Percentiles rank a stretch among this genome's conserved stretches.
phyloP scores from a whole-genome alignment of 257 asterid species.

The Marsdenia floribunda region DNA sequence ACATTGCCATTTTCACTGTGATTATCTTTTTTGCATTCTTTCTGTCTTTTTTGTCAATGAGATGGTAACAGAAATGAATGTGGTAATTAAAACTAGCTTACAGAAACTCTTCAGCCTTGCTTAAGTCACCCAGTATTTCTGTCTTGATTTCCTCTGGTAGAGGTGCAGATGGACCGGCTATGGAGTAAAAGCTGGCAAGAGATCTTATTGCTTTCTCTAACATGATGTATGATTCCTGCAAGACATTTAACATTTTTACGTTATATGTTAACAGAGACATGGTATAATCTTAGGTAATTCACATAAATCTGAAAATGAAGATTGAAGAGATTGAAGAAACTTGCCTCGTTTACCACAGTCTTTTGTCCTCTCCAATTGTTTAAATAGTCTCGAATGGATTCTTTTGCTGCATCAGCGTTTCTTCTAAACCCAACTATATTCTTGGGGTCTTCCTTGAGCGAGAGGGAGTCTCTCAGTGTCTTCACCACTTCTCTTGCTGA shows the following conservation, averaged over 20 bases:
- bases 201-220: constrained; percentile 82
- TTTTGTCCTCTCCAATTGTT: constrained; percentile 76
- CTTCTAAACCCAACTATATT: constrained; percentile 79
- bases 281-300: not conserved
- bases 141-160: constrained; percentile 60
- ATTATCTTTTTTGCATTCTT: not conserved
- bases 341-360: constrained; percentile 65
- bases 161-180: constrained; percentile 84
- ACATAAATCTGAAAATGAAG: not conserved
- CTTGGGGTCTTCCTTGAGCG: constrained; percentile 46
- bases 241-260: not conserved
- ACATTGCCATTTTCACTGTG: not conserved
- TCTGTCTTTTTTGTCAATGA: not conserved
- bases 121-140: constrained; percentile 53
- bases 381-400: constrained; percentile 67
- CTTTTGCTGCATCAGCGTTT: constrained; percentile 90
- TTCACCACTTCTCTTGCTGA: constrained; percentile 85
- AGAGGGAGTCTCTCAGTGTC: constrained; percentile 68
- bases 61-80: not conserved
- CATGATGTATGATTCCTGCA: constrained; percentile 82
- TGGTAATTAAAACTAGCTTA: constrained; percentile 12
- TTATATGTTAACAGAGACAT: not conserved
- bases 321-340: not conserved
- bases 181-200: constrained; percentile 75
- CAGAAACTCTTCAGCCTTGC: constrained; percentile 53